Evolutionary conservation across 1,284 basidiomycete species (phyloP), one percentile per base, ranked within the genome.

Genomic region (Apiotrichum gracile): DNA sequence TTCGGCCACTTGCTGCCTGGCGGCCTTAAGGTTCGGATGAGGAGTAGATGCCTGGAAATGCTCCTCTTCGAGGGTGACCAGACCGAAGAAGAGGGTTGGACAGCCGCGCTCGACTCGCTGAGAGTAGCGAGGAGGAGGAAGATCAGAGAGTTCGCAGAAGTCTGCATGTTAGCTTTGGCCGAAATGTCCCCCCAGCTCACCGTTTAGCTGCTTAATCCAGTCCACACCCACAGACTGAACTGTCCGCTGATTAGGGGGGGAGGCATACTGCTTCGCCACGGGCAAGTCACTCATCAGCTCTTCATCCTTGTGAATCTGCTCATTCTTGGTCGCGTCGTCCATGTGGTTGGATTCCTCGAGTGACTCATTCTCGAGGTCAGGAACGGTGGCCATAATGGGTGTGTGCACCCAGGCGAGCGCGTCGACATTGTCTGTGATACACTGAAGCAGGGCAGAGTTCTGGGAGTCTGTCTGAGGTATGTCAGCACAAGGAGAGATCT

Each of bases 321-420:
- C 12, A 13, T 31, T 10, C 31, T 10, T 13, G 6, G 9, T 9
- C 14, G 39, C 8, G 7, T 39, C 19, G 22, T 22, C 31, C 31
- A 4, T 24, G 6, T 37, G 35, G 10, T 13, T 4, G 21, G 24
- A 16, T 6, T 4, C 16, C 4, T 29, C n/a, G 27, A n/a, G 27
- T 16, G 19, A 6, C 17, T 21, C 46, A 7, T 43, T 26, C 19
- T 48, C 35, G 25, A 43, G 5, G 8, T 44, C 26, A 5, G 57
- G 43, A 10, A 57, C 45, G 2, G 41, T 22, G 21, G 10, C 31
- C 38, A 53, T 56, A 3, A 29, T 34, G 1, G 63, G 60, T 5
- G 52, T 51, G 21, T 57, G 48, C 8, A 67, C 49, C 68, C 68
- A 70, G 5, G 40, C 53, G n/a, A 70, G 52, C 2, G 61, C 62